Conservation (phyloP, 1,284 basidiomycete species). For the Neotropicomus parvogracilis region DNA sequence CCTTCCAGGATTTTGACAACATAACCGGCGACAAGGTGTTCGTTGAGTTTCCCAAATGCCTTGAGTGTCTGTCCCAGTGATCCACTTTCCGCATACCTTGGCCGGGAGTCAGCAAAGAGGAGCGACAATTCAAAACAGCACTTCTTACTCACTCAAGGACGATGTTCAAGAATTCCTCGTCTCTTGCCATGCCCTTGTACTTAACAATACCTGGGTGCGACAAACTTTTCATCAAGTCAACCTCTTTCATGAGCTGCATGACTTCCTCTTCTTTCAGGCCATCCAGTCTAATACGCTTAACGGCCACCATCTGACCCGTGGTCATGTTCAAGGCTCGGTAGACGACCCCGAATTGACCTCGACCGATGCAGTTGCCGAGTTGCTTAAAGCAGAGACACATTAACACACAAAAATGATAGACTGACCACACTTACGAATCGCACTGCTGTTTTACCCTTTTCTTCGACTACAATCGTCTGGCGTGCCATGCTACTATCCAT, state of each 20-base stretch:
- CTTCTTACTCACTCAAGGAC: conserved; percentile 82
- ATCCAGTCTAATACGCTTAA: conserved; percentile 86
- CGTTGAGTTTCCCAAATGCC: conserved; percentile 88
- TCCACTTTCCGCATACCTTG: conserved; percentile 89
- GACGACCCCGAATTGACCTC: conserved; percentile 94
- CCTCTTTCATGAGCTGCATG: conserved; percentile 84
- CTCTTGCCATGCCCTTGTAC: conserved; percentile 93
- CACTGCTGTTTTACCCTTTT: conserved; percentile 75
- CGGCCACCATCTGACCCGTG: conserved; percentile 91
- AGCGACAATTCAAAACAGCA: conserved; percentile 11
- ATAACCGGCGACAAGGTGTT: conserved; percentile 83
- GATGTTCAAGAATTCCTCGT: conserved; percentile 83
- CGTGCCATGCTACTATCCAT: conserved; percentile 62
- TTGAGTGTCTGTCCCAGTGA: conserved; percentile 88
- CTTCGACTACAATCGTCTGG: conserved; percentile 76
- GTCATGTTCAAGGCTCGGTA: conserved; percentile 91
- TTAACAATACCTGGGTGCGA: conserved; percentile 93
- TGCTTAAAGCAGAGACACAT: conserved; percentile 50
- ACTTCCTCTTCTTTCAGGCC: conserved; percentile 86
- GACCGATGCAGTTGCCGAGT: conserved; percentile 93
- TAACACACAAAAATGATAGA: conserved; percentile 1
- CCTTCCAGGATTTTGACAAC: conserved; percentile 94
- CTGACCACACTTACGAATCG: conserved; percentile 69
- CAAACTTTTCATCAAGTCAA: conserved; percentile 84
- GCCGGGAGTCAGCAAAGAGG: conserved; percentile 15